These are phyloP conservation scores for Elsinoe arachidis DNA, from an alignment of 2,329 filamentous ascomycete species.

Conservation along the genomic window DNA sequence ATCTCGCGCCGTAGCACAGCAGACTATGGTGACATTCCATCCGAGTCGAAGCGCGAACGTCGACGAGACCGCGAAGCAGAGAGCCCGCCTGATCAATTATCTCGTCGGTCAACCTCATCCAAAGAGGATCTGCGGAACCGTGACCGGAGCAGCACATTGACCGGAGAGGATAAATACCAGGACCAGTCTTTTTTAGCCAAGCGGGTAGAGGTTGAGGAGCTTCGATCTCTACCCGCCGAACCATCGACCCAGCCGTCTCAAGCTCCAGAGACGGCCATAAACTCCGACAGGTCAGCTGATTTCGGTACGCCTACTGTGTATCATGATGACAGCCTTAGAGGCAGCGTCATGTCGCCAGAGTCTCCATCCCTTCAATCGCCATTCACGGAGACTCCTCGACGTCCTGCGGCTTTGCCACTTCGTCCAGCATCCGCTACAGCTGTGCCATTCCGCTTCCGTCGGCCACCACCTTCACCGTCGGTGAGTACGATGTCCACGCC, in stretches of 20 bases:
- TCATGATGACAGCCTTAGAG: neutral
- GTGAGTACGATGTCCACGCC: conserved; percentile 1
- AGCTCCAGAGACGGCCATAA: conserved; percentile 14
- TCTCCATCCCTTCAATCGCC: conserved; percentile 21
- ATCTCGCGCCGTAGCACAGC: conserved; percentile 18
- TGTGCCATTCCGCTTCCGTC: conserved; percentile 28
- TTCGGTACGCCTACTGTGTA: neutral
- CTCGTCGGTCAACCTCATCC: conserved; percentile 2
- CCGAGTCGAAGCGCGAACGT: conserved; percentile 12
- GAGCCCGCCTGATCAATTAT: conserved; percentile 9
- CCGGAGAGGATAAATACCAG: conserved; percentile 16
- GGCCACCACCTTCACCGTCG: conserved; percentile 23
- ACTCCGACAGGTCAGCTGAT: neutral
- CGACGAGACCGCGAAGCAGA: conserved; percentile 5
- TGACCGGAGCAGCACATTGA: neutral
- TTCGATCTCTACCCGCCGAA: conserved; percentile 38
- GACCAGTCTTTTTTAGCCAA: conserved; percentile 55
- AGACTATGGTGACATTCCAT: conserved; percentile 18
- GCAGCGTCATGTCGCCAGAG: conserved; percentile 19
- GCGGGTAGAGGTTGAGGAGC: conserved; percentile 51
- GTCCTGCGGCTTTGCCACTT: conserved; percentile 16
- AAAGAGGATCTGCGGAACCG: conserved; percentile 6
- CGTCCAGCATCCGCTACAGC: conserved; percentile 26
- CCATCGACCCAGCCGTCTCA: conserved; percentile 19
- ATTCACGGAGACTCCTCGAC: conserved; percentile 14